These are phyloP conservation scores for Clitoria ternatea DNA, from an alignment of 306 rosid species.

Conservation along the genomic window DNA sequence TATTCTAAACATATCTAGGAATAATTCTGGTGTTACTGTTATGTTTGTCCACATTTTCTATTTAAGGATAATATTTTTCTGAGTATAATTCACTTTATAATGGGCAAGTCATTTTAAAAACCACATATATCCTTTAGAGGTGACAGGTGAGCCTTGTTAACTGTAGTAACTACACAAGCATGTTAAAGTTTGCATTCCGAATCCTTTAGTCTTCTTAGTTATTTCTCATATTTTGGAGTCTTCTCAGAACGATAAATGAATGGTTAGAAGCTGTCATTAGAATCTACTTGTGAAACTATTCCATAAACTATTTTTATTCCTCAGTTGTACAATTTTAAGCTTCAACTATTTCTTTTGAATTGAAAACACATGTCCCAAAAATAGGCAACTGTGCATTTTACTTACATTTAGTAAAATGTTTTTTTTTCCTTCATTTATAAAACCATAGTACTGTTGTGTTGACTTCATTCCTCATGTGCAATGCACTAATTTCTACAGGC, in stretches of 20 bases:
- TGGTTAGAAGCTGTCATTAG: background rate
- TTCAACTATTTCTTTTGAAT: background rate
- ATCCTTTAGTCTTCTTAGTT: background rate
- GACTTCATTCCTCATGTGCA: background rate
- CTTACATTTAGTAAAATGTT: background rate
- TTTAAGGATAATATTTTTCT: background rate
- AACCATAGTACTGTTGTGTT: background rate
- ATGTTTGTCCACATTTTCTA: background rate
- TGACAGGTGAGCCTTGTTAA: background rate
- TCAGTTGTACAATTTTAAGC: background rate
- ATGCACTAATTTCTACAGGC: conserved; percentile 31
- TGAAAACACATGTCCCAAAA: background rate
- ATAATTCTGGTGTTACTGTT: background rate
- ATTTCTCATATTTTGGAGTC: background rate
- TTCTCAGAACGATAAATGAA: background rate
- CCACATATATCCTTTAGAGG: background rate
- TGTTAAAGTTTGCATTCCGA: background rate
- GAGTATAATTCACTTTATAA: background rate
- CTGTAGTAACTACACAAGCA: background rate
- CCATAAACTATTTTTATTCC: background rate
- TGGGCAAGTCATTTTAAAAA: background rate
- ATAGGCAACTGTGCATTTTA: background rate
- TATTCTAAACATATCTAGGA: background rate
- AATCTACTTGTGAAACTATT: background rate
- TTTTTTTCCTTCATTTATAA: background rate